Conservation (phyloP, 768 basidiomycete species). For the Omphalotus guepiniiformis region DNA sequence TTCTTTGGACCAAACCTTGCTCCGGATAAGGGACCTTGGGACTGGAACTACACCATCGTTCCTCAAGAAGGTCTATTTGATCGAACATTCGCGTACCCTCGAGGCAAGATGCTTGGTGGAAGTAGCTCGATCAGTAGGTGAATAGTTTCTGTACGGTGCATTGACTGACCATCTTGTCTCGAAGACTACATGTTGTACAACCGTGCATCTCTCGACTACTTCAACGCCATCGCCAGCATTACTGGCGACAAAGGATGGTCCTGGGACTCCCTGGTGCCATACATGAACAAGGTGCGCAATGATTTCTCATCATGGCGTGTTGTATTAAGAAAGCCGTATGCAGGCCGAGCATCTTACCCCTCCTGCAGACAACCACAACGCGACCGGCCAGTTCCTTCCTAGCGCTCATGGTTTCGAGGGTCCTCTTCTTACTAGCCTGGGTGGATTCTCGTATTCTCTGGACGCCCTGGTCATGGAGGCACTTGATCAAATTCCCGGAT, state of each 20-base stretch:
- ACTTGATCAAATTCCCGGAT: slow-evolving; percentile 19
- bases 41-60: slow-evolving; percentile 24
- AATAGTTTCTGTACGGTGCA: background rate
- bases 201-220: slow-evolving; percentile 23
- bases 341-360: slow-evolving; percentile 21
- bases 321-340: background rate
- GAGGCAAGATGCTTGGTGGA: slow-evolving; percentile 27
- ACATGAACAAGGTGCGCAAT: slow-evolving; percentile 15
- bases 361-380: slow-evolving; percentile 27
- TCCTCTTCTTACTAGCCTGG: slow-evolving; percentile 8
- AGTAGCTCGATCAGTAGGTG: slow-evolving; percentile 24
- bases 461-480: slow-evolving; percentile 22
- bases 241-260: slow-evolving; percentile 22
- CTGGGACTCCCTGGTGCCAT: slow-evolving; percentile 20
- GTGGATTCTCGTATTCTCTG: slow-evolving; percentile 16
- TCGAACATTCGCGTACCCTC: slow-evolving; percentile 19
- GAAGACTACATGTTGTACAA: slow-evolving; percentile 22
- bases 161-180: background rate
- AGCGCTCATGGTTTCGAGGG: slow-evolving; percentile 23
- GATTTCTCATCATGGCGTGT: too few relatives aligned
- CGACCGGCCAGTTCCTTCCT: slow-evolving; percentile 22
- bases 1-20: background rate
- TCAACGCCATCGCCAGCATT: slow-evolving; percentile 18
- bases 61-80: slow-evolving; percentile 22
- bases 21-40: background rate